These are phyloP conservation scores for Geranomyces michiganensis DNA, from an alignment of 192 early-diverging fungal species.

Conservation along the genomic window DNA sequence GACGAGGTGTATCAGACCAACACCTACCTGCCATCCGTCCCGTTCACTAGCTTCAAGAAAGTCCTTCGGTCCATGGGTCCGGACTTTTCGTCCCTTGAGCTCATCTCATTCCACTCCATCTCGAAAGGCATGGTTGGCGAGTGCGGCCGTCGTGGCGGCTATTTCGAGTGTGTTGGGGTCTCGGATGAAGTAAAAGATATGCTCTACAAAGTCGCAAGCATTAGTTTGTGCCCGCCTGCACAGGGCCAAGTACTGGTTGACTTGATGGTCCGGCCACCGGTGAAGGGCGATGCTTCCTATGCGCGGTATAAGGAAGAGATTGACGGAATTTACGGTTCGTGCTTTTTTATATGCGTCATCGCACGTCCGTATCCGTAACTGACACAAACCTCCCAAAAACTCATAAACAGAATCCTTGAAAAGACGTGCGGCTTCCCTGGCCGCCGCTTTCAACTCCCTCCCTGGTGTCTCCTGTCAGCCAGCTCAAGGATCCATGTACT, in stretches of 20 bases:
- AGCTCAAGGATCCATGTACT: constrained; percentile 94
- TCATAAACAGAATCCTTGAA: constrained; percentile 68
- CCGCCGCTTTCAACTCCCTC: constrained; percentile 76
- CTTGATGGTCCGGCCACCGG: constrained; percentile 90
- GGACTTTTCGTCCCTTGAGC: constrained; percentile 72
- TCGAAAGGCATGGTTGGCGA: constrained; percentile 99
- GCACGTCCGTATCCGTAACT: no score
- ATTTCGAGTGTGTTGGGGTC: constrained; percentile 90
- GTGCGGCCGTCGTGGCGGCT: constrained; percentile 96
- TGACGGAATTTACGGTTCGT: constrained; percentile 65
- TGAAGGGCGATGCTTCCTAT: constrained; percentile 77
- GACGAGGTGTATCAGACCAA: constrained; percentile 99
- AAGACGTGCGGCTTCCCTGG: constrained; percentile 76
- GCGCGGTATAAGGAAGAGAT: constrained; percentile 73
- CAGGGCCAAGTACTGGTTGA: constrained; percentile 93
- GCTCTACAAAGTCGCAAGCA: constrained; percentile 92
- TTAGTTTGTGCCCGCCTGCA: constrained; percentile 92
- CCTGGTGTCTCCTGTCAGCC: constrained; percentile 83
- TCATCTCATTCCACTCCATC: constrained; percentile 94
- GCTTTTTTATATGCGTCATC: no score
- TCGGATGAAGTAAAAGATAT: constrained; percentile 75
- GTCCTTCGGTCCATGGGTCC: constrained; percentile 74
- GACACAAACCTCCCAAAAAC: no score
- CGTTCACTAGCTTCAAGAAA: constrained; percentile 98
- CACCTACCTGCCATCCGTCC: constrained; percentile 80